Conservation (phyloP, 2,329 filamentous ascomycete genomes). For the Alternaria sp. region DNA sequence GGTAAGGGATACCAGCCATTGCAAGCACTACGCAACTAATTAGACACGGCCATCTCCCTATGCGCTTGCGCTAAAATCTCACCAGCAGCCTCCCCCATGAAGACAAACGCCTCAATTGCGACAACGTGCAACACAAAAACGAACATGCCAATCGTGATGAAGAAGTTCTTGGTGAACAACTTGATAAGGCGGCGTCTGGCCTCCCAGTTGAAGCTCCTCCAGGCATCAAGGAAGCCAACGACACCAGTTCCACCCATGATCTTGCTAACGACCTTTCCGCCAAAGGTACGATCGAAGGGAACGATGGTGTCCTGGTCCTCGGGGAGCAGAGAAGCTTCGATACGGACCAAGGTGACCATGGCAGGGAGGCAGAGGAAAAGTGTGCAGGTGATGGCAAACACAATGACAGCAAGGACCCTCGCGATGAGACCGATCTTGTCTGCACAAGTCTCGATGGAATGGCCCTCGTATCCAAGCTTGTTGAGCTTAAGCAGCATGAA, state of each 20-base stretch:
- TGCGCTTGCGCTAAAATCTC: conserved; percentile 30
- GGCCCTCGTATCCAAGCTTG: conserved; percentile 43
- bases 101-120: conserved; percentile 61
- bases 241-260: conserved; percentile 77
- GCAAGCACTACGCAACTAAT: background rate
- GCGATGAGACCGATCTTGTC: conserved; percentile 42
- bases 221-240: conserved; percentile 76
- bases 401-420: conserved; percentile 54
- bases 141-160: conserved; percentile 59
- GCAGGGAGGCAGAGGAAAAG: conserved; percentile 80
- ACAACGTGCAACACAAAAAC: conserved; percentile 61
- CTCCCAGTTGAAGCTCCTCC: conserved; percentile 77
- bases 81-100: conserved; percentile 50
- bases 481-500: conserved; percentile 49
- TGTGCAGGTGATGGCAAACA: conserved; percentile 59
- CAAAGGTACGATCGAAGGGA: conserved; percentile 87
- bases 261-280: conserved; percentile 76
- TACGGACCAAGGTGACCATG: conserved; percentile 77
- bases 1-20: background rate
- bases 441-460: conserved; percentile 40
- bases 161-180: conserved; percentile 76
- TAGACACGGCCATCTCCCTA: conserved; percentile 16
- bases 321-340: conserved; percentile 86
- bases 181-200: conserved; percentile 77
- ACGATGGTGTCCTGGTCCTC: conserved; percentile 84